A percentile compares a stretch with the other conserved stretches of the same genome.
Evolutionary conservation across 1,139 yeast species (phyloP).

Genomic region (Debaryomycetaceae sp.): DNA sequence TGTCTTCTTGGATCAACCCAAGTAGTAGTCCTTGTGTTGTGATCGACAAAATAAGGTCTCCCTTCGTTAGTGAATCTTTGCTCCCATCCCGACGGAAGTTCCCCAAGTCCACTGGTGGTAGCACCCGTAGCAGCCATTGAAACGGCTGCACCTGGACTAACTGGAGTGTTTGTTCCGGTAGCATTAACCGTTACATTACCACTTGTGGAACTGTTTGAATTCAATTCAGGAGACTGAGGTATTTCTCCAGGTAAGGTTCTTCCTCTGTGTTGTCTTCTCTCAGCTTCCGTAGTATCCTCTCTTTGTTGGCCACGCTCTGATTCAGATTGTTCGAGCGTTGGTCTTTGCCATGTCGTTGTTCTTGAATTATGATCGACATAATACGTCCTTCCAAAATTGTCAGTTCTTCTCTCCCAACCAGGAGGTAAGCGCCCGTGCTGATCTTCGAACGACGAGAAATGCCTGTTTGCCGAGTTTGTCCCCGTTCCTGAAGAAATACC

Average conservation of each 20-base stretch:
- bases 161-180: constrained; percentile 44
- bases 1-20: constrained; percentile 99
- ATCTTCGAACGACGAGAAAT: constrained; percentile 91
- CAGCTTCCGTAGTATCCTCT: constrained; percentile 71
- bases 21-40: constrained; percentile 96
- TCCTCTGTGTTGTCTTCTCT: constrained; percentile 86
- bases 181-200: constrained; percentile 47
- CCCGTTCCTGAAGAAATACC: constrained; percentile 14
- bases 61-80: constrained; percentile 98
- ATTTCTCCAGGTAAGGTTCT: constrained; percentile 82
- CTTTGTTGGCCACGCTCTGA: constrained; percentile 60
- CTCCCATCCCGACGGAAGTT: constrained; percentile 98
- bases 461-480: constrained; percentile 33
- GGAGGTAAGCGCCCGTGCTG: constrained; percentile 95
- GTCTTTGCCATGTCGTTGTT: constrained; percentile 98
- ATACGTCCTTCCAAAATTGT: constrained; percentile 93
- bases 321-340: constrained; percentile 70
- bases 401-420: constrained; percentile 99
- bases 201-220: constrained; percentile 24
- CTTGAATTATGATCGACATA: constrained; percentile 97
- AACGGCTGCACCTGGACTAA: constrained; percentile 68
- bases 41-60: constrained; percentile 96
- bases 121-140: constrained; percentile 86
- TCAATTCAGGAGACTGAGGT: constrained; percentile 35
- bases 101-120: constrained; percentile 94